Percentiles rank a stretch among this genome's conserved stretches.
phyloP scores from a whole-genome alignment of 805 yeast genomes.

The Metschnikowia continentalis region DNA sequence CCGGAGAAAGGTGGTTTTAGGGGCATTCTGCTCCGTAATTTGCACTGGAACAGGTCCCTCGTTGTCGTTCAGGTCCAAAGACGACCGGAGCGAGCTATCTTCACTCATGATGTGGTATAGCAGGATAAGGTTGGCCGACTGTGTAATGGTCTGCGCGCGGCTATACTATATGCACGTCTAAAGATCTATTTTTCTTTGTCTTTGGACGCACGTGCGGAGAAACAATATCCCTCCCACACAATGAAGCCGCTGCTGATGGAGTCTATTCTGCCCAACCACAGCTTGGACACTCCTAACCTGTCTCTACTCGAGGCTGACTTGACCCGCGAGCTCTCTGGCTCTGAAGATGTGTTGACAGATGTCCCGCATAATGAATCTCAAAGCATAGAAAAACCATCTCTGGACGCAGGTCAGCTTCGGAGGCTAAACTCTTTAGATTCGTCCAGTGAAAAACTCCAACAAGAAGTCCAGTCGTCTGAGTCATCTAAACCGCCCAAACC shows the following conservation, averaged over 20 bases:
- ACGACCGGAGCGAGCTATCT: slow-evolving; percentile 3
- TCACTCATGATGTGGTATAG: not conserved
- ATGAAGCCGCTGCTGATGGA: not conserved
- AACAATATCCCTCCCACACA: not conserved
- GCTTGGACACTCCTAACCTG: not conserved
- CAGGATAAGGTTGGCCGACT: not conserved
- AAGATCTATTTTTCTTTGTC: not conserved
- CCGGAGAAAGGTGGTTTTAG: slow-evolving; percentile 9
- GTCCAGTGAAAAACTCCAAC: not conserved
- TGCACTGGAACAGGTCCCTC: slow-evolving; percentile 11
- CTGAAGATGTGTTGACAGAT: not conserved
- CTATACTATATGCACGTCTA: not conserved
- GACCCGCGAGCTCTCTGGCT: not conserved
- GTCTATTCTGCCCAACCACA: slow-evolving; percentile 4
- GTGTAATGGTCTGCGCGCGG: not conserved
- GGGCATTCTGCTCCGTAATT: slow-evolving; percentile 6
- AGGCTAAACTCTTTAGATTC: not conserved
- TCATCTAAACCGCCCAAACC: not conserved
- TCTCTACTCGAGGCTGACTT: not conserved
- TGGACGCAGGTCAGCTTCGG: not conserved
- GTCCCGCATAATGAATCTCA: not conserved
- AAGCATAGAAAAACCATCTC: not conserved
- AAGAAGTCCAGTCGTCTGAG: not conserved
- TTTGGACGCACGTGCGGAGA: not conserved
- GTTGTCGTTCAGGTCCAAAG: slow-evolving; percentile 4